Base-by-base conservation (phyloP, 257 asterid genomes). In the Solanum gracilifrons region DNA sequence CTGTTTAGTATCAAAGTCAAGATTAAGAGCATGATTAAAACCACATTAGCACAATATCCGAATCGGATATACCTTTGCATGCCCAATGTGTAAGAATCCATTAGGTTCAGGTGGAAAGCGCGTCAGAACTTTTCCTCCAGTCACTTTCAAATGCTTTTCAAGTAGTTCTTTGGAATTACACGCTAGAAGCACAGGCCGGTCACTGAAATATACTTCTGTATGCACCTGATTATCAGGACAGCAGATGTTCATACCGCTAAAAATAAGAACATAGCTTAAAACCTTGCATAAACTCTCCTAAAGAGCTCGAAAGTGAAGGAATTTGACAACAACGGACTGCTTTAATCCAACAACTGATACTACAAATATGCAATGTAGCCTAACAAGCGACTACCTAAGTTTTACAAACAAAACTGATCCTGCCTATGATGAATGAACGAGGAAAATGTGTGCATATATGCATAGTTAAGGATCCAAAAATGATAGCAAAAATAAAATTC, bases 81-180 rank as follows among this genome's bases (percentile, higher is more conserved):
- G 99, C 83, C 99, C 99, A 64, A 97, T 97, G 90, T 97, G 99
- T 71, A 97, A 91, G 92, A 92, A 96, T 83, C 99, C 99, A 91
- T 97, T 97, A 55, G 99, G 99, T 91, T 97, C 99, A 51, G 99
- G 99, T 43, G 99, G 99, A 89, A 97, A 97, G 27, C 99, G 98
- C 13, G 99, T 97, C 89, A 58, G 88, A 87, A 97, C 93, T 90
- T 93, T 97, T 86, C 98, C 94, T 71, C 94, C 94, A 20, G 99
- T 96, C 77, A 88, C 86, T 91, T 92, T 93, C 92, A 97, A 89
- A 93, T 97, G 99, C 73, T 90, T 94, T 39, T 96, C 97, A 82
- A 96, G 98, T 85, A 93, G 86, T 87, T 92, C 97, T 91, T 93
- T 97, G 27, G 98, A 89, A 90, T 97, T 97, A 93, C 95, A 93